Evolutionary conservation across 75 land plant genomes (phyloP).

Genomic region (Pinus taeda): DNA sequence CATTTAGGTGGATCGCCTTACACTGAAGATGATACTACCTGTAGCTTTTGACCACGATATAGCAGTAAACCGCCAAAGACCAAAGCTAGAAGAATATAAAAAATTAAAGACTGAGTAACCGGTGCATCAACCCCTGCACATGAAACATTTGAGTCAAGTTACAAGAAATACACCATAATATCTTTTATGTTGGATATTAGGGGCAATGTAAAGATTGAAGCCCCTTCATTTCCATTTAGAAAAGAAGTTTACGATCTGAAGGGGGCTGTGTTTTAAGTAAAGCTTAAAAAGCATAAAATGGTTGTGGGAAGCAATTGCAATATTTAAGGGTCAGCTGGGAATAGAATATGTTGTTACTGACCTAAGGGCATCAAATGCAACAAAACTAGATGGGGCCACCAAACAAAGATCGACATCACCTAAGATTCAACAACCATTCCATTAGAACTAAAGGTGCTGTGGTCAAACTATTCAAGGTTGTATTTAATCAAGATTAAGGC

Average conservation of each 20-base stretch:
- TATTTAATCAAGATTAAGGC: background rate
- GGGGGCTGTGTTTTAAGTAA: background rate
- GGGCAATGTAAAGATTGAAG: background rate
- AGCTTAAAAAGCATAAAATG: background rate
- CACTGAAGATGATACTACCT: conserved; percentile 14
- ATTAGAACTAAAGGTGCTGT: background rate
- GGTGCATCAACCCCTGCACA: conserved; percentile 70
- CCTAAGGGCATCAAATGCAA: background rate
- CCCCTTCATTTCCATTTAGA: background rate
- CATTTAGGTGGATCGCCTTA: too few relatives aligned
- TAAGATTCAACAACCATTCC: background rate
- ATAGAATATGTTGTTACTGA: background rate
- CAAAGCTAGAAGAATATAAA: conserved; percentile 47
- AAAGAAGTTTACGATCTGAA: background rate
- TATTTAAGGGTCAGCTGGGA: background rate
- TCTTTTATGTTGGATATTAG: background rate
- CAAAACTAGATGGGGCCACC: background rate
- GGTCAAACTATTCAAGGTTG: background rate
- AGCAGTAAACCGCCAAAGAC: conserved; percentile 59
- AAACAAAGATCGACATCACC: background rate
- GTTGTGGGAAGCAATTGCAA: background rate
- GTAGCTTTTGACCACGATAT: conserved; percentile 26
- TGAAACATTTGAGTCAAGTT: background rate
- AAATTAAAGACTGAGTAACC: conserved; percentile 49
- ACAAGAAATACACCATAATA: background rate